Percentiles rank a stretch among this genome's conserved stretches.
Conservation (phyloP, 352 stramenopile species). For the Ophiocytium majus region DNA sequence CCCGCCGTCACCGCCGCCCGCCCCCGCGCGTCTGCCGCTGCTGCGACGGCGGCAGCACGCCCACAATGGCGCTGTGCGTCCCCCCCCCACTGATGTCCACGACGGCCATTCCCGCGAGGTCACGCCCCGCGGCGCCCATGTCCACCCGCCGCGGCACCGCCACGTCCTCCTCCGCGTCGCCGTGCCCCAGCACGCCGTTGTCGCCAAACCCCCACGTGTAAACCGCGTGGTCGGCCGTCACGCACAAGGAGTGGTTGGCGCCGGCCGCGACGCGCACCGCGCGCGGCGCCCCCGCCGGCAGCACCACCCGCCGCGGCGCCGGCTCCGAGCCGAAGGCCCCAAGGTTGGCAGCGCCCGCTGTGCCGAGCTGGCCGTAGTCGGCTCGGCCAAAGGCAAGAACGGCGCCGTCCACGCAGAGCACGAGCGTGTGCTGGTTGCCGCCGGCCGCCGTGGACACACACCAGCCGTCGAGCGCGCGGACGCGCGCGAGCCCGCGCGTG, state of each 20-base stretch:
- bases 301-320: constrained; percentile 34
- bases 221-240: constrained; percentile 68
- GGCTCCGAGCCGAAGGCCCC: constrained; percentile 24
- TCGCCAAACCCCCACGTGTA: constrained; percentile 83
- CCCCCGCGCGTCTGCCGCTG: background rate
- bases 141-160: constrained; percentile 66
- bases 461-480: constrained; percentile 47
- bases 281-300: constrained; percentile 23
- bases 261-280: constrained; percentile 64
- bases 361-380: constrained; percentile 87
- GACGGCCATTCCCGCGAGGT: constrained; percentile 26
- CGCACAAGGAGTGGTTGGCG: constrained; percentile 76
- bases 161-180: constrained; percentile 76
- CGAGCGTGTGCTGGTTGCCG: constrained; percentile 84
- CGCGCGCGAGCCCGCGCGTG: constrained; percentile 60
- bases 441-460: constrained; percentile 65
- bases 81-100: constrained; percentile 72
- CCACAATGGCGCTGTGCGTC: constrained; percentile 77
- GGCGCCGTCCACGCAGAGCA: constrained; percentile 76
- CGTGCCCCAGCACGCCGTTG: constrained; percentile 80
- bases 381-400: constrained; percentile 85
- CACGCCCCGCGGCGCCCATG: constrained; percentile 42
- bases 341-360: constrained; percentile 9
- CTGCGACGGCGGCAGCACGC: background rate
- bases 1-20: background rate